phyloP scores from a whole-genome alignment of 768 basidiomycete species.

The Lentinula lateritia region DNA sequence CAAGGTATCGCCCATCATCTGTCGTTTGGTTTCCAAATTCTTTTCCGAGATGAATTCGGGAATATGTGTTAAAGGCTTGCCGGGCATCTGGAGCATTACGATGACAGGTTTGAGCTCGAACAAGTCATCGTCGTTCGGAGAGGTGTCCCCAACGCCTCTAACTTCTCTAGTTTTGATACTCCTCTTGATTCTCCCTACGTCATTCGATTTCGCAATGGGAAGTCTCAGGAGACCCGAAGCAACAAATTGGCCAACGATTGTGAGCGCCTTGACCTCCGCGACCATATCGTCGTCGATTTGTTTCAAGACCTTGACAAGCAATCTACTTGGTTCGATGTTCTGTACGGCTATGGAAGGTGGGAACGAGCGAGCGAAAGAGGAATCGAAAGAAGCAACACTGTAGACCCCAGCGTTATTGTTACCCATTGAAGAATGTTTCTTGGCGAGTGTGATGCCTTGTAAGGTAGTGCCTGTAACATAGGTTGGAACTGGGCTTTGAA shows the following conservation, averaged over 20 bases:
- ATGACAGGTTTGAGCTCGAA: constrained; percentile 4
- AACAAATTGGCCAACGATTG: neutral
- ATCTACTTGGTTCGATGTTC: neutral
- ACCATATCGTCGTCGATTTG: neutral
- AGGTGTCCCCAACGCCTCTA: neutral
- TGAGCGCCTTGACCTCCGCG: constrained; percentile 4
- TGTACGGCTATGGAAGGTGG: neutral
- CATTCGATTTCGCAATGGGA: neutral
- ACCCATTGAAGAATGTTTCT: neutral
- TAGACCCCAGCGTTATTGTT: constrained; percentile 5
- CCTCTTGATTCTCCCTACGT: neutral
- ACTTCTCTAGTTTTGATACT: neutral
- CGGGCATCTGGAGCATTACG: constrained; percentile 1
- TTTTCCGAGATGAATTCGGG: neutral
- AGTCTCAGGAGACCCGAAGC: constrained; percentile 1
- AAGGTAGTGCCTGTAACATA: neutral
- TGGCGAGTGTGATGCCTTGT: neutral
- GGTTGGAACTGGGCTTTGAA: no score
- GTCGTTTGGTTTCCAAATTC: neutral
- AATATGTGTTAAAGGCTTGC: neutral
- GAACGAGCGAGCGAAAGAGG: neutral
- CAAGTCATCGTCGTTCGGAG: neutral
- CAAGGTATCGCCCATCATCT: constrained; percentile 1
- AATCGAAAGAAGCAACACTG: neutral
- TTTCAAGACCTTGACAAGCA: neutral